phyloP scores from a whole-genome alignment of 139 green algal genomes.

The Edaphochlamys debaryana region DNA sequence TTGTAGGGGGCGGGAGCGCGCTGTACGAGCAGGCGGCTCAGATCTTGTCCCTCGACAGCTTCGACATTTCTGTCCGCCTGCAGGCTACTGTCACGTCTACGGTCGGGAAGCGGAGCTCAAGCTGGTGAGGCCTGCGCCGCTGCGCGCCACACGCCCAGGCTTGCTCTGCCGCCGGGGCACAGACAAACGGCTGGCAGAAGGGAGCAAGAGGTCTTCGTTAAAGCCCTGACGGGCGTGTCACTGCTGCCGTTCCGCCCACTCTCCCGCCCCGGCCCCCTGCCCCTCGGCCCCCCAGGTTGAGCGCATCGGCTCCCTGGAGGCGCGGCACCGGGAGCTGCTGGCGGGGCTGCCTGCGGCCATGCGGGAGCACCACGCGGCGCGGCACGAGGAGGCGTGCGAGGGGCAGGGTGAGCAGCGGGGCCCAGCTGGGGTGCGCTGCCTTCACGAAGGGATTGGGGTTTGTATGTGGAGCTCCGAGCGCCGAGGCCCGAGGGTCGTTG shows the following conservation, averaged over 20 bases:
- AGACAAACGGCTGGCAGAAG: neutral
- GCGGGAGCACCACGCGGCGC: conserved; percentile 42
- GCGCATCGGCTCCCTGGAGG: conserved; percentile 59
- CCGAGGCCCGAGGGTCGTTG: neutral
- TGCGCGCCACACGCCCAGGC: too few species aligned
- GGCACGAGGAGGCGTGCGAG: conserved; percentile 58
- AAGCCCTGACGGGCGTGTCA: too few species aligned
- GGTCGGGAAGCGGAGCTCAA: conserved; percentile 50
- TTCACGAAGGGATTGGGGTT: neutral
- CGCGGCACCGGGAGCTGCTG: conserved; percentile 53
- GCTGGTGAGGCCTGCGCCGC: conserved; percentile 53
- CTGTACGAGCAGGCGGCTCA: too few species aligned
- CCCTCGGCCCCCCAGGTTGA: neutral
- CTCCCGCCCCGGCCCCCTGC: neutral
- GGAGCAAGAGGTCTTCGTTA: neutral
- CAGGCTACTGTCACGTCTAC: conserved; percentile 63
- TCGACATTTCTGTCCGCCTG: neutral
- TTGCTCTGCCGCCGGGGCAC: too few species aligned
- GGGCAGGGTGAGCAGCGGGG: conserved; percentile 32
- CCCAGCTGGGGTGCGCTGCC: too few species aligned
- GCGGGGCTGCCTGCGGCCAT: conserved; percentile 36
- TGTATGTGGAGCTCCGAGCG: neutral
- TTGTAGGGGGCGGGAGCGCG: too few species aligned
- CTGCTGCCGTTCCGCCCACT: too few species aligned
- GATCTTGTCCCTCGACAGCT: too few species aligned